A percentile compares a stretch with the other conserved stretches of the same genome.
Conservation (phyloP, 805 yeast genomes). For the Saccharomycopsis babjevae region DNA sequence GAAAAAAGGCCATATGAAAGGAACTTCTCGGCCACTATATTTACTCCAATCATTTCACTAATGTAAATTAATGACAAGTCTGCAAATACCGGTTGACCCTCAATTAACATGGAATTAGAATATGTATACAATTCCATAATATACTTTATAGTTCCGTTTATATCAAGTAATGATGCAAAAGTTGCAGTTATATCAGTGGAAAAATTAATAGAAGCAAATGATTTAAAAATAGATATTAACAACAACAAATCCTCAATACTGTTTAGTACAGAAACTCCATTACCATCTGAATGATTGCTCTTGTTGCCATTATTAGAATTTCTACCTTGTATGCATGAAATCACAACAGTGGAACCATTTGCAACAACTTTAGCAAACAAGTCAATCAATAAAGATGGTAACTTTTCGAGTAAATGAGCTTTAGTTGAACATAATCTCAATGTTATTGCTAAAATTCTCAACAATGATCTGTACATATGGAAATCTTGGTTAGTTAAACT, state of each 20-base stretch:
- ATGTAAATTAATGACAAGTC: slow-evolving; percentile 60
- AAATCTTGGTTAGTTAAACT: slow-evolving; percentile 31
- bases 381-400: slow-evolving; percentile 42
- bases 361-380: slow-evolving; percentile 56
- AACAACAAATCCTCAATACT: slow-evolving; percentile 57
- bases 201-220: slow-evolving; percentile 40
- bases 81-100: slow-evolving; percentile 60
- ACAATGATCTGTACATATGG: slow-evolving; percentile 46
- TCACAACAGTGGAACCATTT: slow-evolving; percentile 50
- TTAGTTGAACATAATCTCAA: slow-evolving; percentile 35
- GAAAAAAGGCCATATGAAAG: slow-evolving; percentile 55
- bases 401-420: slow-evolving; percentile 33
- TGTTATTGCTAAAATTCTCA: slow-evolving; percentile 45
- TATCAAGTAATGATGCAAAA: slow-evolving; percentile 42
- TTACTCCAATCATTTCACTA: slow-evolving; percentile 54
- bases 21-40: slow-evolving; percentile 55
- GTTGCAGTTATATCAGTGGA: slow-evolving; percentile 38
- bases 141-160: slow-evolving; percentile 50
- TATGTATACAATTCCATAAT: slow-evolving; percentile 57
- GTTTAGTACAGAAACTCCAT: slow-evolving; percentile 28
- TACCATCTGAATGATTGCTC: not conserved
- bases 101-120: slow-evolving; percentile 49
- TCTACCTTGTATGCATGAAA: slow-evolving; percentile 42
- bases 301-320: slow-evolving; percentile 18
- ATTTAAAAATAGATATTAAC: slow-evolving; percentile 53